phyloP scores from a whole-genome alignment of 805 yeast genomes.

The Zygosaccharomyces siamensis region DNA sequence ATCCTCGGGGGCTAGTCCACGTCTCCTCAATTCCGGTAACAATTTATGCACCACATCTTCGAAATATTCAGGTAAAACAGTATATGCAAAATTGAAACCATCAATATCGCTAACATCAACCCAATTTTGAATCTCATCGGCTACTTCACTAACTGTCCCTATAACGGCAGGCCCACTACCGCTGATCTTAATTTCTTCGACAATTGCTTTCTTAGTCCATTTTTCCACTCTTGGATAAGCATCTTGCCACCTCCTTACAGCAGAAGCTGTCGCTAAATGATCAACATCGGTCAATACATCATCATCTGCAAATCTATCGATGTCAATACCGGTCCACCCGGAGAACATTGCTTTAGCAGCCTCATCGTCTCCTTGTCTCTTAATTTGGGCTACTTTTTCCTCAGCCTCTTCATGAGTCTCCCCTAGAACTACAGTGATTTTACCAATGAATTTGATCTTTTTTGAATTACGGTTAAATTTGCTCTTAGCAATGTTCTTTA shows the following conservation, averaged over 20 bases:
- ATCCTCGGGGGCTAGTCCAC: conserved; percentile 38
- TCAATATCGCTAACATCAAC: conserved; percentile 39
- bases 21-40: conserved; percentile 37
- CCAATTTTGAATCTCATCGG: conserved; percentile 40
- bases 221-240: conserved; percentile 19
- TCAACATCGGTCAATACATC: conserved; percentile 35
- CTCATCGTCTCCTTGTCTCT: conserved; percentile 36
- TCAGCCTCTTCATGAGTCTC: conserved; percentile 41
- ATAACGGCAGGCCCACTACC: conserved; percentile 30
- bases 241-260: conserved; percentile 29
- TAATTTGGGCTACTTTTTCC: conserved; percentile 34
- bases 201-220: conserved; percentile 26
- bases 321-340: conserved; percentile 44
- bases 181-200: conserved; percentile 30
- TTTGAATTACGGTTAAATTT: conserved; percentile 37
- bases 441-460: conserved; percentile 37
- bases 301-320: conserved; percentile 36
- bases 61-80: conserved; percentile 36
- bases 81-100: conserved; percentile 43
- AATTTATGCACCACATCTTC: conserved; percentile 38
- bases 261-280: conserved; percentile 32
- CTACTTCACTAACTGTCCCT: conserved; percentile 39
- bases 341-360: conserved; percentile 44
- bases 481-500: conserved; percentile 33
- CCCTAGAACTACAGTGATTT: conserved; percentile 38